Conservation (phyloP, 805 yeast genomes). For the Yarrowia yakushimensis region DNA sequence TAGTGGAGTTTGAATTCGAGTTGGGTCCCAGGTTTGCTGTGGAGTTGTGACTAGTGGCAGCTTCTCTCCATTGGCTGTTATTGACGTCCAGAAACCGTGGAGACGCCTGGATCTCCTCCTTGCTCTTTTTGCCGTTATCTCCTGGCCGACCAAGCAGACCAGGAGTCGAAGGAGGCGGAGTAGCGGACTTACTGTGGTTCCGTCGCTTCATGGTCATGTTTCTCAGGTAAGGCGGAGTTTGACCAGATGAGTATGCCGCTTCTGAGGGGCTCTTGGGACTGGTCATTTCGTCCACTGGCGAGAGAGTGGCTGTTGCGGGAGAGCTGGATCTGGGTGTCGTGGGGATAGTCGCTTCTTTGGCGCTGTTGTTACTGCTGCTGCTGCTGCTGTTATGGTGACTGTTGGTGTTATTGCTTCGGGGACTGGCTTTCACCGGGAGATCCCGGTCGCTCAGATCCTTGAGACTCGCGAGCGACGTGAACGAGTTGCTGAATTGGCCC, state of each 20-base stretch:
- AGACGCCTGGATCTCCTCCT: constrained; percentile 14
- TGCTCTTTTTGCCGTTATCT: not conserved
- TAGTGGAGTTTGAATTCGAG: not conserved
- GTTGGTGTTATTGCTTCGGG: not conserved
- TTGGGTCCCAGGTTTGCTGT: not conserved
- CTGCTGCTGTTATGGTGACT: not conserved
- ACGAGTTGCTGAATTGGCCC: constrained; percentile 16
- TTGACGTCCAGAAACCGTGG: constrained; percentile 23
- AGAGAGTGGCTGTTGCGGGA: constrained; percentile 8
- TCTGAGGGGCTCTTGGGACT: constrained; percentile 14
- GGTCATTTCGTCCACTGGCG: constrained; percentile 15
- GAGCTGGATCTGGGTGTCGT: not conserved
- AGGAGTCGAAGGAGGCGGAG: not conserved
- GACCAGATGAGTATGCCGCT: constrained; percentile 7
- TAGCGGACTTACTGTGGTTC: not conserved
- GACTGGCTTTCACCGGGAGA: not conserved
- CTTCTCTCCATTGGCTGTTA: constrained; percentile 12
- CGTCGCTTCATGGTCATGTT: constrained; percentile 19
- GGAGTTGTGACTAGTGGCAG: not conserved
- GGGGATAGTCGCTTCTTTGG: not conserved
- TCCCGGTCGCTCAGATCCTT: constrained; percentile 5
- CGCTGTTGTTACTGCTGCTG: not conserved
- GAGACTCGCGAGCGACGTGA: constrained; percentile 18
- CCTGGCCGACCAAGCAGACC: not conserved
- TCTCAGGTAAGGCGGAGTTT: constrained; percentile 11